Base-by-base conservation (phyloP, 306 rosid genomes). In the Corylus heterophylla region DNA sequence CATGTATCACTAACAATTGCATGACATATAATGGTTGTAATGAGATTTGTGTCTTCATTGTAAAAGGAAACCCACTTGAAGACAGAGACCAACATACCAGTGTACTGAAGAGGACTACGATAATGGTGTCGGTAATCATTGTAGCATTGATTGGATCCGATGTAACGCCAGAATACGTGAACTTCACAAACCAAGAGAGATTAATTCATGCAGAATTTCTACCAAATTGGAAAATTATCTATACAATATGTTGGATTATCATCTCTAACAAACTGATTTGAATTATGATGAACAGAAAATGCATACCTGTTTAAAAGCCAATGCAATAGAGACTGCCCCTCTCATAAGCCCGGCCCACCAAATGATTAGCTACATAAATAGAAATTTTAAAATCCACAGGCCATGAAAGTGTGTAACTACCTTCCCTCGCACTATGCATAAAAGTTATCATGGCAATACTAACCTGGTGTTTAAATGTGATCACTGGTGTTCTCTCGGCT, bases 341-440 rank as follows among this genome's bases (percentile, higher is more conserved):
- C 97, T 85, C 85, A 94, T 94, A 27, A 94, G 90, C 14, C 98
- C 97, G 11, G 97, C 97, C 98, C 98, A 94, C 93, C 98, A 94
- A 79, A 94, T 89, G 73, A 90, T 75, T 80, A 87, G 74, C 98
- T 94, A 79, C 45, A 83, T 63, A n/a, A 47, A 54, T 13, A 22
- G 78, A 69, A 59, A 56, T 31, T 69, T 29, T 37, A 74, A 81
- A 68, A n/a, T 13, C 50, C 58, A 52, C 47, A 82, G 39, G 14
- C 47, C 44, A 45, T 47, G 49, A 47, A 69, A 44, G 14, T n/a
- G n/a, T 42, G 52, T 8, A 18, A 73, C 49, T 49, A 49, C 54
- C 62, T 74, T 62, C 22, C 22, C 37, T 49, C 29, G 25, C 12
- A 48, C 9, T 35, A 76, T 42, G 54, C 67, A 11, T 9, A 7